These are phyloP conservation scores for Ichthyophthirius multifiliis DNA, from an alignment of 169 alveolate species.

Conservation along the genomic window DNA sequence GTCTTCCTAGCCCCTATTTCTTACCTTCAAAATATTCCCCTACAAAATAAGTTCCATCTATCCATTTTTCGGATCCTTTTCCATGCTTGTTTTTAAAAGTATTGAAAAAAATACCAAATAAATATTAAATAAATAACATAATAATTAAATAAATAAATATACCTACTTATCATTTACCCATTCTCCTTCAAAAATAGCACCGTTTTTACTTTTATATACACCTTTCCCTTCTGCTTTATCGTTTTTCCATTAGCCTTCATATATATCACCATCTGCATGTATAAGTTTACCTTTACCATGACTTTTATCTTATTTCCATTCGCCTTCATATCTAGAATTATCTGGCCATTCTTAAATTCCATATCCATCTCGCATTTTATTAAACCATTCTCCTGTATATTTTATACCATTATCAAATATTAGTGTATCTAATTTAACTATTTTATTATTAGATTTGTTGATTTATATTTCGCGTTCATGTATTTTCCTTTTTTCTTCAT, in stretches of 20 bases:
- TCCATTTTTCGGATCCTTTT: conserved; percentile 53
- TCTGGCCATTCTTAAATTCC: conserved; percentile 63
- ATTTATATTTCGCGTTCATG: too few species aligned
- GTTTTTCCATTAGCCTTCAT: conserved; percentile 71
- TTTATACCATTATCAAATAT: conserved; percentile 43
- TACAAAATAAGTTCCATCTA: conserved; percentile 54
- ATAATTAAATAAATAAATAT: too few species aligned
- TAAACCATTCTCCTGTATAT: conserved; percentile 62
- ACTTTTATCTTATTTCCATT: conserved; percentile 60
- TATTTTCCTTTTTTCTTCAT: too few species aligned
- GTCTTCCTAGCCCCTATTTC: conserved; percentile 55
- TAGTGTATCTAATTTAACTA: conserved; percentile 16
- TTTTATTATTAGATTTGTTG: too few species aligned
- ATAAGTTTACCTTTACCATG: conserved; percentile 58
- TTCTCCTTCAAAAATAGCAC: conserved; percentile 31
- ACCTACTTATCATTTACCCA: conserved; percentile 21
- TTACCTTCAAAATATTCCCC: conserved; percentile 53
- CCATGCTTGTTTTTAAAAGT: conserved; percentile 73
- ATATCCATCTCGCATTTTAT: conserved; percentile 58
- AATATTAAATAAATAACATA: too few species aligned
- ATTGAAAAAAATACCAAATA: too few species aligned
- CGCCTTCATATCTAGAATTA: conserved; percentile 65
- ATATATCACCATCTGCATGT: conserved; percentile 74
- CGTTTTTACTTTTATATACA: conserved; percentile 56
- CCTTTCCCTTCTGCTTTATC: conserved; percentile 74